Evolutionary conservation across 306 rosid genomes (phyloP).

Genomic region (Quercus suber): DNA sequence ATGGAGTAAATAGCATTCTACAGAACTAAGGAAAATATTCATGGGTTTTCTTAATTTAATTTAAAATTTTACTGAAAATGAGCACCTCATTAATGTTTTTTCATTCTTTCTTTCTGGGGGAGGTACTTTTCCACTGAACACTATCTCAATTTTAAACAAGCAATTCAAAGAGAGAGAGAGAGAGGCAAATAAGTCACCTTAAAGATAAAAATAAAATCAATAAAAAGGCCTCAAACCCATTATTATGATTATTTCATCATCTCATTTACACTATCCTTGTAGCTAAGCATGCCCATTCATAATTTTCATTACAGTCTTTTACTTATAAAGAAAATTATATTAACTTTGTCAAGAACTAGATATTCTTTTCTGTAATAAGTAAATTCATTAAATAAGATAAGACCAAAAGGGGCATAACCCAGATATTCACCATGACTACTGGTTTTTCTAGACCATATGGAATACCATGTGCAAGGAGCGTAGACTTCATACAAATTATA

Average conservation of each 20-base stretch:
- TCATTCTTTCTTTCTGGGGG: no score
- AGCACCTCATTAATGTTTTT: no score
- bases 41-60: background rate
- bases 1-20: background rate
- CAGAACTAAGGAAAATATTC: background rate
- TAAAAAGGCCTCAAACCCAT: background rate
- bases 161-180: background rate
- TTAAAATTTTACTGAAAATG: no score
- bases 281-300: background rate
- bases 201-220: background rate
- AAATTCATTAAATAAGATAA: background rate
- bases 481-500: background rate
- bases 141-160: background rate
- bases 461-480: background rate
- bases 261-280: background rate
- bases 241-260: background rate
- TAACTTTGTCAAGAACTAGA: background rate
- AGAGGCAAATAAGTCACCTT: background rate
- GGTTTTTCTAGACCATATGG: background rate
- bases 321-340: background rate
- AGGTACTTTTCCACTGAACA: background rate
- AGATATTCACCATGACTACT: background rate
- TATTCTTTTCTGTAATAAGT: background rate
- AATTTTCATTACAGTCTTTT: background rate
- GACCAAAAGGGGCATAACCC: background rate